phyloP scores from a whole-genome alignment of 2,329 filamentous ascomycete species.

The Penicillium palitans region DNA sequence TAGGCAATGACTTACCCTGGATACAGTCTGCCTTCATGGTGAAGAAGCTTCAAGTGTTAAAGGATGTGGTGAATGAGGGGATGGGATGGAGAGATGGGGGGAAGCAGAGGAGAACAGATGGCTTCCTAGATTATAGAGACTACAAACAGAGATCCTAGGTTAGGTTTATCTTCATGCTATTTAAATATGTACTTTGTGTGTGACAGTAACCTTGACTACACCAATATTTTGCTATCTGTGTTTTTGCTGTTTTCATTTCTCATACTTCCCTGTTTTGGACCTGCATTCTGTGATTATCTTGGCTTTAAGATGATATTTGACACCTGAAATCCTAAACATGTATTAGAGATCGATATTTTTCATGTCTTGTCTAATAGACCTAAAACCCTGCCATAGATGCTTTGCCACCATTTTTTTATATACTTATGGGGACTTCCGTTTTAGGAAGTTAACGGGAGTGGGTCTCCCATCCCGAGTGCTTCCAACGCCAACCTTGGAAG shows the following conservation, averaged over 20 bases:
- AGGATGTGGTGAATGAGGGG: background rate
- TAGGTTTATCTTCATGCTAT: background rate
- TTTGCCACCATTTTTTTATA: background rate
- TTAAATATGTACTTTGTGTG: background rate
- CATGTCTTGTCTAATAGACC: background rate
- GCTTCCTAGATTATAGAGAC: background rate
- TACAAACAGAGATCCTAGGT: background rate
- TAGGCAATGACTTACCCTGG: background rate
- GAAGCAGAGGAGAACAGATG: background rate
- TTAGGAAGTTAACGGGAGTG: conserved; percentile 6
- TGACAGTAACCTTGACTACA: too few species aligned
- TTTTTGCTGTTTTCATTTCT: background rate
- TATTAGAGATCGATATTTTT: background rate
- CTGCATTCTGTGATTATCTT: background rate
- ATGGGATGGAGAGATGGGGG: background rate
- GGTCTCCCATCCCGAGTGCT: background rate
- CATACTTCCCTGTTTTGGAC: background rate
- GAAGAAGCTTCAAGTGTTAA: background rate
- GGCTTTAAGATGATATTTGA: background rate
- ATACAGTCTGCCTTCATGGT: background rate
- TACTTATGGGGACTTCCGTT: background rate
- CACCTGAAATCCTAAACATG: too few species aligned
- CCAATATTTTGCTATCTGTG: background rate
- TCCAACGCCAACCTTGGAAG: background rate
- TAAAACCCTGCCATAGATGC: background rate